These are phyloP conservation scores for Gillenia trifoliata DNA, from an alignment of 306 rosid species.

Conservation along the genomic window DNA sequence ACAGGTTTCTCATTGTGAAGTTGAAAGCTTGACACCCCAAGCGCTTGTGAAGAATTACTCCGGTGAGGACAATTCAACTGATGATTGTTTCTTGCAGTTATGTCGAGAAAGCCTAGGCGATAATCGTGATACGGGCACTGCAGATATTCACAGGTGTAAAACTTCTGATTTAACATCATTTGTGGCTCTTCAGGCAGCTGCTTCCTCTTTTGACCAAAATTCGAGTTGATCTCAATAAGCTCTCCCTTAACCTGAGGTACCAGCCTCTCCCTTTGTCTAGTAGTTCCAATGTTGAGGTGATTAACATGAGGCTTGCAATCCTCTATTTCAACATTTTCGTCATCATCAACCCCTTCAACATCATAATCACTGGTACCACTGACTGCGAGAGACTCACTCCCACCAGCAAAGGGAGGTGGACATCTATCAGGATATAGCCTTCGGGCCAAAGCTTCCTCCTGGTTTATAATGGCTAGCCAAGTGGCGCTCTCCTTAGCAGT, in stretches of 20 bases:
- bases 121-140: slow-evolving; percentile 35
- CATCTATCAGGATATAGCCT: slow-evolving; percentile 40
- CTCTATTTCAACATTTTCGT: slow-evolving; percentile 24
- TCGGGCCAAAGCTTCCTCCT: slow-evolving; percentile 49
- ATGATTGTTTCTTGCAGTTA: slow-evolving; percentile 43
- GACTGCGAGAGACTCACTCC: slow-evolving; percentile 28
- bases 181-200: slow-evolving; percentile 21
- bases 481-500: slow-evolving; percentile 63
- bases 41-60: slow-evolving; percentile 24
- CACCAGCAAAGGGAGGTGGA: slow-evolving; percentile 25
- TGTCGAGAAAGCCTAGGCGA: slow-evolving; percentile 41
- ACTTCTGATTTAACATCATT: slow-evolving; percentile 21
- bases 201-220: slow-evolving; percentile 36
- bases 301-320: slow-evolving; percentile 34
- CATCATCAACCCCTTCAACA: slow-evolving; percentile 41
- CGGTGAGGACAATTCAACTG: slow-evolving; percentile 42
- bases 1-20: slow-evolving; percentile 20
- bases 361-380: slow-evolving; percentile 43
- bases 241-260: slow-evolving; percentile 38
- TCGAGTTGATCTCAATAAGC: slow-evolving; percentile 22
- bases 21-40: slow-evolving; percentile 31
- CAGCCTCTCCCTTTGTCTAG: slow-evolving; percentile 20
- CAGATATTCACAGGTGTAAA: slow-evolving; percentile 35
- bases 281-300: slow-evolving; percentile 19
- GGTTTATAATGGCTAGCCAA: slow-evolving; percentile 55